phyloP scores from a whole-genome alignment of 148 eudicot species.

The Camellia granthamiana region DNA sequence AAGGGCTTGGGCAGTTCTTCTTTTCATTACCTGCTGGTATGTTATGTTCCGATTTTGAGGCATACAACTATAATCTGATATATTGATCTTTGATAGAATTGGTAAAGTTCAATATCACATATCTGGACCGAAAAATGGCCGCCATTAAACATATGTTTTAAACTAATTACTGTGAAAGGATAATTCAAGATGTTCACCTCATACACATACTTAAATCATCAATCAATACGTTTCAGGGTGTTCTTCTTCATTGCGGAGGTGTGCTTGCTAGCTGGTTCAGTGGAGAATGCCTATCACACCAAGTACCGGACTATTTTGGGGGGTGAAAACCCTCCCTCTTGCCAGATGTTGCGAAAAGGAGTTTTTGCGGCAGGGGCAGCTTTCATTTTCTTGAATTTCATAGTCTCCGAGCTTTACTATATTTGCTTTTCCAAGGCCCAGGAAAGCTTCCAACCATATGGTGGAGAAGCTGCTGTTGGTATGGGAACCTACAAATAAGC shows the following conservation, averaged over 20 bases:
- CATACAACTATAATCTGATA: not conserved
- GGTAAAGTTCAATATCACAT: not conserved
- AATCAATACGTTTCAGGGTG: not conserved
- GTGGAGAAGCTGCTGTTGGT: conserved; percentile 43
- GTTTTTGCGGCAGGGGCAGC: conserved; percentile 95
- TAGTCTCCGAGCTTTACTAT: conserved; percentile 70
- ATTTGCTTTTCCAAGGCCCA: conserved; percentile 58
- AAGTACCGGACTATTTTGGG: conserved; percentile 47
- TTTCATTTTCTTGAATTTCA: conserved; percentile 61
- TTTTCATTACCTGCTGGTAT: conserved; percentile 88
- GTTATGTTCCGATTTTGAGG: not conserved
- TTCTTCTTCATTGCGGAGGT: conserved; percentile 63
- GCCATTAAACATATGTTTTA: not conserved
- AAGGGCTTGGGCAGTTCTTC: conserved; percentile 74
- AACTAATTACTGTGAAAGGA: too few species aligned
- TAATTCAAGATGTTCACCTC: too few species aligned
- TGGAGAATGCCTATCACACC: conserved; percentile 43
- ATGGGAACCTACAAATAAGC: conserved; percentile 45
- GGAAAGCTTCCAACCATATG: conserved; percentile 39
- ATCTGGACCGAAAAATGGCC: not conserved
- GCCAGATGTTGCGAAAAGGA: conserved; percentile 84
- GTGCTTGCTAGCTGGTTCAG: conserved; percentile 80
- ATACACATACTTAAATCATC: not conserved
- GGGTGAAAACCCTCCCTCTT: conserved; percentile 49
- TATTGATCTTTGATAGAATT: not conserved